These are phyloP conservation scores for Trichosporon inkin DNA, from an alignment of 1,284 basidiomycete genomes.

Conservation along the genomic window DNA sequence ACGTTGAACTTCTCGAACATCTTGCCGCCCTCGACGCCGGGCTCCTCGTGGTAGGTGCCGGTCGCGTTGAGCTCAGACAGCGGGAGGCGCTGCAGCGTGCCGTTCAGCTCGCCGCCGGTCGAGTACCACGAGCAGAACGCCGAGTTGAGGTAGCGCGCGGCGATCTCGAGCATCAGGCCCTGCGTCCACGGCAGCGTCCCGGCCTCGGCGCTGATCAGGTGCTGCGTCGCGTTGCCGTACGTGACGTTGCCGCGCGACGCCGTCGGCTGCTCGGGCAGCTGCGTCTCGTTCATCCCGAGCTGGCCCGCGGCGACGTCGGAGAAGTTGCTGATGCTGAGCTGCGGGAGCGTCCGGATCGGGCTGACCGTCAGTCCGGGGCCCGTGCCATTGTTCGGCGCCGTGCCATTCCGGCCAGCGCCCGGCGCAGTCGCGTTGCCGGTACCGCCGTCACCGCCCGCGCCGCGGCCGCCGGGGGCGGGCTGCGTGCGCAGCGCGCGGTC, in stretches of 20 bases:
- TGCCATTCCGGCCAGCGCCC: too few relatives aligned
- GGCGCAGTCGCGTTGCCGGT: too few relatives aligned
- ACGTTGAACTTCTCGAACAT: slow-evolving; percentile 78
- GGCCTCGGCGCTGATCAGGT: slow-evolving; percentile 13
- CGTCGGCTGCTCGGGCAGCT: slow-evolving; percentile 65
- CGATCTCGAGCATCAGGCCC: slow-evolving; percentile 61
- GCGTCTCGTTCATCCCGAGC: slow-evolving; percentile 62
- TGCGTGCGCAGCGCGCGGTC: slow-evolving; percentile 36
- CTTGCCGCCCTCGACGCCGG: slow-evolving; percentile 51
- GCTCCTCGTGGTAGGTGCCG: slow-evolving; percentile 44
- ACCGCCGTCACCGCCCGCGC: too few relatives aligned
- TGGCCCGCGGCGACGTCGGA: slow-evolving; percentile 65
- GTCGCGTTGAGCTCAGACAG: slow-evolving; percentile 70
- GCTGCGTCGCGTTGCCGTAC: background rate
- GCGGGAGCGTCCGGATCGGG: background rate
- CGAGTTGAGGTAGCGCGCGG: slow-evolving; percentile 67
- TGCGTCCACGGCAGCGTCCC: slow-evolving; percentile 39
- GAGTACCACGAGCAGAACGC: slow-evolving; percentile 76
- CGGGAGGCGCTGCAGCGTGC: slow-evolving; percentile 64
- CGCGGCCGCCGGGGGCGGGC: too few relatives aligned
- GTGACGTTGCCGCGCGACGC: slow-evolving; percentile 12
- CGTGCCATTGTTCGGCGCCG: too few relatives aligned
- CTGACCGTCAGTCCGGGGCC: too few relatives aligned
- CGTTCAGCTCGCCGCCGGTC: slow-evolving; percentile 74
- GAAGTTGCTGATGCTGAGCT: slow-evolving; percentile 20